A percentile compares a stretch with the other conserved stretches of the same genome.
Evolutionary conservation across 78 protist species (phyloP).

Genomic region (Dictyostelium firmibasis): DNA sequence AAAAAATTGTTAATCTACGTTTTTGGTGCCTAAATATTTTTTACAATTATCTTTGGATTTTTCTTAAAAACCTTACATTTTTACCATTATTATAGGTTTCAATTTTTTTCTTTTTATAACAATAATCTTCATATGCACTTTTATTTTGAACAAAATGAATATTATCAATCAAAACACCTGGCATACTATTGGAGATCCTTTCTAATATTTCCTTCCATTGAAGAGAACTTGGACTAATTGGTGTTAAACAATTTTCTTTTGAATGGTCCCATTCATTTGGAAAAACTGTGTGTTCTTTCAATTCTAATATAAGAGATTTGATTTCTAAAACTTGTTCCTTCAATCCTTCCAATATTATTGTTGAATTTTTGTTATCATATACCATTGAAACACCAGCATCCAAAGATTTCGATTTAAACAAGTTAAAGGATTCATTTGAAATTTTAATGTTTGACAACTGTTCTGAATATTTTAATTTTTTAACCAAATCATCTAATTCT

Average conservation of each 20-base stretch:
- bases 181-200: neutral
- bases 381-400: neutral
- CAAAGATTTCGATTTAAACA: neutral
- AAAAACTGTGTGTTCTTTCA: neutral
- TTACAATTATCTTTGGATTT: too few species aligned
- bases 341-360: neutral
- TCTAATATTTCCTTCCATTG: neutral
- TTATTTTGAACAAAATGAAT: conserved; percentile 13
- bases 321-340: conserved; percentile 1
- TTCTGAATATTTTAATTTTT: neutral
- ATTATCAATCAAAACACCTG: neutral
- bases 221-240: neutral
- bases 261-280: neutral
- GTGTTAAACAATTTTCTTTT: neutral
- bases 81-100: neutral
- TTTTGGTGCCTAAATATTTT: too few species aligned
- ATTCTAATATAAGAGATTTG: neutral
- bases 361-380: neutral
- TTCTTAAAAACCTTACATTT: too few species aligned
- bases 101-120: neutral
- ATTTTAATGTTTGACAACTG: neutral
- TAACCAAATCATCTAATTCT: neutral
- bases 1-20: too few species aligned
- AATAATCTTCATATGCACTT: neutral
- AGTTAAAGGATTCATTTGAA: neutral